These are phyloP conservation scores for Xerocomellus chrysenteron DNA, from an alignment of 768 basidiomycete genomes.

Conservation along the genomic window DNA sequence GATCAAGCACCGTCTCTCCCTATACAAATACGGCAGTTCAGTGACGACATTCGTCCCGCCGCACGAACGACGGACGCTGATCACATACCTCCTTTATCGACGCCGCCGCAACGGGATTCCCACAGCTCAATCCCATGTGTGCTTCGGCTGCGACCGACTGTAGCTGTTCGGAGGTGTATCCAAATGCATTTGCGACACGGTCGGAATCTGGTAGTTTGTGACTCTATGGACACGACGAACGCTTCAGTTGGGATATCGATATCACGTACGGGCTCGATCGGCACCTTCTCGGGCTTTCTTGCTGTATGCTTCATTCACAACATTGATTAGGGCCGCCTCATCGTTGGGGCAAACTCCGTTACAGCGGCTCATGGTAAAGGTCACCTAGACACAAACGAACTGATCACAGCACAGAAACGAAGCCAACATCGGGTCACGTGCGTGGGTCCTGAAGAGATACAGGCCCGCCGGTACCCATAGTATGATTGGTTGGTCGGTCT, in stretches of 20 bases:
- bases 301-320: conserved; percentile 17
- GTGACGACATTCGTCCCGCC: background rate
- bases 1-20: conserved; percentile 58
- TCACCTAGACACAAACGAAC: too few species aligned
- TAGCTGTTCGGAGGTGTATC: conserved; percentile 47
- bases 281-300: conserved; percentile 5
- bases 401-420: too few species aligned
- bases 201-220: conserved; percentile 7
- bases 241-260: background rate
- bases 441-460: too few species aligned
- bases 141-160: conserved; percentile 42
- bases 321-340: background rate
- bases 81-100: conserved; percentile 43
- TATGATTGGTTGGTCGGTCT: too few species aligned
- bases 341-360: background rate
- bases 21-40: conserved; percentile 16
- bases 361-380: background rate
- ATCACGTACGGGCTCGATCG: conserved; percentile 13
- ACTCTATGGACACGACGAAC: background rate
- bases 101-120: conserved; percentile 50
- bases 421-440: too few species aligned
- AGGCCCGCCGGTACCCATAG: too few species aligned
- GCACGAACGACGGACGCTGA: too few species aligned
- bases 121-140: conserved; percentile 53
- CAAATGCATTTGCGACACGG: conserved; percentile 37